These are phyloP conservation scores for Acaromyces ingoldii DNA, from an alignment of 1,284 basidiomycete genomes.

Conservation along the genomic window DNA sequence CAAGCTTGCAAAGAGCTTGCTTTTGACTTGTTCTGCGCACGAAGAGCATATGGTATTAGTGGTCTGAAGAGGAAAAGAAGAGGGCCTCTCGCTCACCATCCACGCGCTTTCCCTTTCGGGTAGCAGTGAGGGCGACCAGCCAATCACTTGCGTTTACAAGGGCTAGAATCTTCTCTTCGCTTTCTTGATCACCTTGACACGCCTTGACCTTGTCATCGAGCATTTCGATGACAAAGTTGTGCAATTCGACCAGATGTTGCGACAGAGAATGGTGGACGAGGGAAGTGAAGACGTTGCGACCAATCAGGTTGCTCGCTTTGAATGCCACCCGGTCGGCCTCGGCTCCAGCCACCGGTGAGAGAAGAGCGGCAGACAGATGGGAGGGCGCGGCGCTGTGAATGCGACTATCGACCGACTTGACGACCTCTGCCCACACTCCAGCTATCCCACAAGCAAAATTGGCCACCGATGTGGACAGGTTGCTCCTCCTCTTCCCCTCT, in stretches of 20 bases:
- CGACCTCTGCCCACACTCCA: conserved; percentile 43
- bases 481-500: conserved; percentile 18
- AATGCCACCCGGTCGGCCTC: not conserved
- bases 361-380: conserved; percentile 21
- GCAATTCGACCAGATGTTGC: conserved; percentile 22
- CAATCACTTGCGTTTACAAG: conserved; percentile 17
- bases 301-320: conserved; percentile 21
- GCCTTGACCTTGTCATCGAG: conserved; percentile 9
- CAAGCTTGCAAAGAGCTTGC: conserved; percentile 28
- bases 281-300: conserved; percentile 33
- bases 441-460: conserved; percentile 40
- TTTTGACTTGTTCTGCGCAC: conserved; percentile 17
- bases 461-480: conserved; percentile 14
- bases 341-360: conserved; percentile 2
- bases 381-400: conserved; percentile 29
- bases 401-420: conserved; percentile 39
- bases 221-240: conserved; percentile 25
- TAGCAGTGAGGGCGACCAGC: conserved; percentile 35
- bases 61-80: no score
- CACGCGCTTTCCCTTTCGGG: conserved; percentile 44
- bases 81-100: conserved; percentile 16
- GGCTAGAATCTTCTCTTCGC: no score
- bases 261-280: conserved; percentile 42
- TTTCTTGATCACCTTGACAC: no score
- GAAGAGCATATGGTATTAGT: no score